A percentile compares a stretch with the other conserved stretches of the same genome.
phyloP scores from a whole-genome alignment of 768 basidiomycete species.

The Mycena rebaudengoi region DNA sequence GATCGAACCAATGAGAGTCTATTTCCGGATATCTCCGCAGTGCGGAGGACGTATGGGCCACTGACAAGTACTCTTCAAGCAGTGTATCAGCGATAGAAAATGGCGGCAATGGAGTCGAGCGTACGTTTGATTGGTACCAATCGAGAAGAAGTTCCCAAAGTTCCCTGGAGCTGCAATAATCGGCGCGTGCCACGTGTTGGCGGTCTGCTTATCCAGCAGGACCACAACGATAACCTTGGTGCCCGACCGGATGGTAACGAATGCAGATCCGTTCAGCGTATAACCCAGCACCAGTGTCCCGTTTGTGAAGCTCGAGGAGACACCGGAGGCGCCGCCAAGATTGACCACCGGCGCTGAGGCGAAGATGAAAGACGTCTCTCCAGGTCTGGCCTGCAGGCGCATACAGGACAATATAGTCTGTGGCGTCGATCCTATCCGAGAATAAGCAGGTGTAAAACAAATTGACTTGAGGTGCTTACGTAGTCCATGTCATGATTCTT shows the following conservation, averaged over 20 bases:
- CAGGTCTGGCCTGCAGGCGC: conserved; percentile 49
- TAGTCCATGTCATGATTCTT: conserved; percentile 67
- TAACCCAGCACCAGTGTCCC: conserved; percentile 52
- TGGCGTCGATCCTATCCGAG: conserved; percentile 44
- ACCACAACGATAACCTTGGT: conserved; percentile 39
- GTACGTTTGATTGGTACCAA: conserved; percentile 55
- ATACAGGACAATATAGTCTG: conserved; percentile 55
- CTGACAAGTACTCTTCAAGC: conserved; percentile 50
- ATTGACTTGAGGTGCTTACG: conserved; percentile 49
- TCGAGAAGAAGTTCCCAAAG: conserved; percentile 53
- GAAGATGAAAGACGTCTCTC: conserved; percentile 54
- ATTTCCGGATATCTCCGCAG: conserved; percentile 49
- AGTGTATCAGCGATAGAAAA: neutral
- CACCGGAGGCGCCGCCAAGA: conserved; percentile 36
- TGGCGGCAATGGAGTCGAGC: too few species aligned
- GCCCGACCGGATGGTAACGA: conserved; percentile 43
- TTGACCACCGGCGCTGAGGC: conserved; percentile 38
- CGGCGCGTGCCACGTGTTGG: conserved; percentile 60
- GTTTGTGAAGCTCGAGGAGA: conserved; percentile 43
- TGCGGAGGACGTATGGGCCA: conserved; percentile 64
- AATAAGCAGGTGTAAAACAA: neutral
- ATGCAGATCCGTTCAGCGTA: conserved; percentile 41
- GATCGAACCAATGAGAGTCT: conserved; percentile 44
- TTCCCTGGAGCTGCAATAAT: conserved; percentile 44
- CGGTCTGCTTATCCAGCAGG: conserved; percentile 56